These are phyloP conservation scores for Arthroderma sp. DNA, from an alignment of 2,329 filamentous ascomycete genomes.

Conservation along the genomic window DNA sequence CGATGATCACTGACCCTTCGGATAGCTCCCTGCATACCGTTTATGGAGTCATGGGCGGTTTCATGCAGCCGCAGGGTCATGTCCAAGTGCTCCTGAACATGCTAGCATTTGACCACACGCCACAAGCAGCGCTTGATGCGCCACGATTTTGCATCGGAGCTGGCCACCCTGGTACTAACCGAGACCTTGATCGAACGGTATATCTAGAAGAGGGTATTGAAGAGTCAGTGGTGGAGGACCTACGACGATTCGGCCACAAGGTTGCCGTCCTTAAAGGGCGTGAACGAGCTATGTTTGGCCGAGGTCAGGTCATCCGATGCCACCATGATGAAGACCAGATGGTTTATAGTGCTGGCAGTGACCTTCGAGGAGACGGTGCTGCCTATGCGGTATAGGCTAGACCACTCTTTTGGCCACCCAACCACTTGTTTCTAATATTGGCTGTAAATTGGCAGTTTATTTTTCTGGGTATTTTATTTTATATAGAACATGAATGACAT, in stretches of 20 bases:
- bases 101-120: conserved; percentile 65
- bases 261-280: conserved; percentile 56
- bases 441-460: too few relatives aligned
- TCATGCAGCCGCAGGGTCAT: conserved; percentile 96
- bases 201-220: conserved; percentile 74
- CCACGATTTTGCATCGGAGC: conserved; percentile 81
- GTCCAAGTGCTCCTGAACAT: conserved; percentile 87
- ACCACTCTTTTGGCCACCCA: too few relatives aligned
- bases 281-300: conserved; percentile 59
- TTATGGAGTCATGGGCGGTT: conserved; percentile 95
- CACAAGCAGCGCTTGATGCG: conserved; percentile 80
- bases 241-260: conserved; percentile 59
- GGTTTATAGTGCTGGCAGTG: conserved; percentile 81
- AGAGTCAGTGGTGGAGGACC: conserved; percentile 50
- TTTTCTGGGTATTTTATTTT: too few relatives aligned
- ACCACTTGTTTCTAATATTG: too few relatives aligned
- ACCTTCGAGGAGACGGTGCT: conserved; percentile 71
- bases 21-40: conserved; percentile 69
- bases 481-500: too few relatives aligned
- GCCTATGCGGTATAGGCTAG: conserved; percentile 37
- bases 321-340: conserved; percentile 60
- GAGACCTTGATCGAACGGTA: conserved; percentile 50
- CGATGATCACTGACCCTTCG: conserved; percentile 63
- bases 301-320: conserved; percentile 74
- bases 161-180: conserved; percentile 47